These are phyloP conservation scores for Barnettozyma salicaria DNA, from an alignment of 805 yeast genomes.

Conservation along the genomic window DNA sequence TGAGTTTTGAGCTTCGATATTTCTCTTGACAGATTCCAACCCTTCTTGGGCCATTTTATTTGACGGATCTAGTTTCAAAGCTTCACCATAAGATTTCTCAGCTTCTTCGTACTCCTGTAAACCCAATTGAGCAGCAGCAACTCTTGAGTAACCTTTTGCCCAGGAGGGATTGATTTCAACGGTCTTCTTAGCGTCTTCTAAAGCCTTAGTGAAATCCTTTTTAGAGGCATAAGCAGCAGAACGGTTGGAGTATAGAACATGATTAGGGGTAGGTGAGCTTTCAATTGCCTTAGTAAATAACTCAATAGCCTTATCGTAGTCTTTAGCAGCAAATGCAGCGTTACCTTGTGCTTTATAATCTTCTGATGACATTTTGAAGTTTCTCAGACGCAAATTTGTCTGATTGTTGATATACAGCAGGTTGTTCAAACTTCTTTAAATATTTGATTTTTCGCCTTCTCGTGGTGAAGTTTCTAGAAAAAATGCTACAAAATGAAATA, in stretches of 20 bases:
- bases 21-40: conserved; percentile 58
- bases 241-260: conserved; percentile 88
- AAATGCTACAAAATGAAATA: not conserved
- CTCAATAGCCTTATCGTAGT: conserved; percentile 74
- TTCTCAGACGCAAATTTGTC: not conserved
- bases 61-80: conserved; percentile 70
- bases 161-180: conserved; percentile 75
- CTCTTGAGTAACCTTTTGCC: conserved; percentile 94
- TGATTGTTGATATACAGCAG: no score
- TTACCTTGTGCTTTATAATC: conserved; percentile 90
- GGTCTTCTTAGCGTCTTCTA: conserved; percentile 81
- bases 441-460: no score
- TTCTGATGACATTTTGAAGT: conserved; percentile 51
- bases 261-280: conserved; percentile 76
- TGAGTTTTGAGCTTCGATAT: conserved; percentile 43
- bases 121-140: conserved; percentile 92
- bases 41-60: conserved; percentile 90
- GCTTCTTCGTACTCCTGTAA: conserved; percentile 75
- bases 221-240: conserved; percentile 86
- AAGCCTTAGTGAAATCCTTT: conserved; percentile 66
- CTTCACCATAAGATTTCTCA: conserved; percentile 62
- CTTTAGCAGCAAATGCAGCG: conserved; percentile 84
- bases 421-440: no score
- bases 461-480: conserved; percentile 7
- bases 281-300: conserved; percentile 83